Conservation (phyloP, 2,329 filamentous ascomycete species). For the Macrophomina tecta region DNA sequence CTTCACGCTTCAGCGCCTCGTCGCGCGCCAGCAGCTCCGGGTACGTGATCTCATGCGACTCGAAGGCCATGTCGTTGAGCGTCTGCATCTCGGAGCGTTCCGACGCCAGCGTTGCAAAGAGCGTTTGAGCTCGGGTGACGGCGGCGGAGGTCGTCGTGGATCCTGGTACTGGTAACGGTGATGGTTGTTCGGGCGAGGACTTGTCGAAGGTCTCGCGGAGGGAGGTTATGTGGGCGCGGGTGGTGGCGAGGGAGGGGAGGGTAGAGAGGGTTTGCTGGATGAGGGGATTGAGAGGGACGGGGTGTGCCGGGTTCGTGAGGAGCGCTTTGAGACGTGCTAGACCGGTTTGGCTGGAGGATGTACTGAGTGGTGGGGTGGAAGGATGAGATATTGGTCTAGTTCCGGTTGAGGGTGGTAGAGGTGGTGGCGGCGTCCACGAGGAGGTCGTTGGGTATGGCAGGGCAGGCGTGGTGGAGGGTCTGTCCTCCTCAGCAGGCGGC, state of each 20-base stretch:
- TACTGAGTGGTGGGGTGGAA: slow-evolving; percentile 28
- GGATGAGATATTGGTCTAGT: slow-evolving; percentile 4
- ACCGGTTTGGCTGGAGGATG: slow-evolving; percentile 28
- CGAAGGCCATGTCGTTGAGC: slow-evolving; percentile 61
- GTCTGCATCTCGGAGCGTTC: slow-evolving; percentile 57
- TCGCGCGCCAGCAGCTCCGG: slow-evolving; percentile 62
- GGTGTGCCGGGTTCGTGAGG: slow-evolving; percentile 32
- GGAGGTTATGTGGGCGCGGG: background rate
- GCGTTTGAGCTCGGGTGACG: background rate
- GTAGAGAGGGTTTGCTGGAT: background rate
- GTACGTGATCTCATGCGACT: slow-evolving; percentile 63
- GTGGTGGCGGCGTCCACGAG: slow-evolving; percentile 35
- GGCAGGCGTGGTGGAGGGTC: slow-evolving; percentile 28
- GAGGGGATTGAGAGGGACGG: slow-evolving; percentile 33
- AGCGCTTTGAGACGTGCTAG: slow-evolving; percentile 36
- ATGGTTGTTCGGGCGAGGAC: too few species aligned
- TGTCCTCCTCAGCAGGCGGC: background rate
- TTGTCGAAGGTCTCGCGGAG: slow-evolving; percentile 52
- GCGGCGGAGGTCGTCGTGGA: slow-evolving; percentile 41
- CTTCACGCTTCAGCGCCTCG: slow-evolving; percentile 60
- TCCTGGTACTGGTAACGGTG: slow-evolving; percentile 24
- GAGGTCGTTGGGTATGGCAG: slow-evolving; percentile 32
- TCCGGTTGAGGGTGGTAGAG: background rate
- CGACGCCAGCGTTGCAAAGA: slow-evolving; percentile 38
- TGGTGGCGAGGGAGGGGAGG: slow-evolving; percentile 8